Base-by-base conservation (phyloP, 2,329 filamentous ascomycete species). In the Xylaria arbuscula region DNA sequence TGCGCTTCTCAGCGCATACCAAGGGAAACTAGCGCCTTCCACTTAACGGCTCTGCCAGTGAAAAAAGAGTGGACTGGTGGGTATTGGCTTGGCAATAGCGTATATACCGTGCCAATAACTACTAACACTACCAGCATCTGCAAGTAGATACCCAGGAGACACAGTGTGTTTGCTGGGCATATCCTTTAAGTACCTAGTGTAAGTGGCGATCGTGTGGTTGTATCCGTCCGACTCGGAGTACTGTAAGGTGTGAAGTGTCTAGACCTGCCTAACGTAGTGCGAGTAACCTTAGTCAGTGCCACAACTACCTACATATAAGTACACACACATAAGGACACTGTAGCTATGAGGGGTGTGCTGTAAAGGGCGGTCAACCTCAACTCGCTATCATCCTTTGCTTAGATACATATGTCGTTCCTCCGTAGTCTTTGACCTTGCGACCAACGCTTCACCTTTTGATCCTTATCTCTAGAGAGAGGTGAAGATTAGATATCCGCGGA, bases 291-390 rank as follows among this genome's bases (percentile, higher is more conserved):
- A 55, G 32, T 55, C 51, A 55, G 40, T 61, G 11, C 42, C 28
- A n/a, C 42, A n/a, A 32, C 42, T 40, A n/a, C 15, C 28, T 50
- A 40, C 17, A 2, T 53, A 13, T 40, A 36, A 36, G 34, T 13
- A n/a, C n/a, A n/a, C n/a, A n/a, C n/a, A n/a, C n/a, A n/a, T n/a
- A n/a, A n/a, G n/a, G n/a, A n/a, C n/a, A n/a, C n/a, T 42, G 38
- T 10, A 15, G 13, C 38, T 42, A 10, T 17, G 13, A 45, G 15
- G 36, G 36, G 13, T 3, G 24, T 38, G 38, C 9, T 38, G 34
- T 28, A 57, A 57, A 57, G 38, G 55, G 55, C 55, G 55, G 55
- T 57, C 38, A 57, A 45, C 55, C 15, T 57, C 22, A n/a, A 22
- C 51, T 54, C 28, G 28, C 17, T 32, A 54, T 32, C 9, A 28